Base-by-base conservation (phyloP, 208 protist species). In the Acanthamoeba lenticulata region DNA sequence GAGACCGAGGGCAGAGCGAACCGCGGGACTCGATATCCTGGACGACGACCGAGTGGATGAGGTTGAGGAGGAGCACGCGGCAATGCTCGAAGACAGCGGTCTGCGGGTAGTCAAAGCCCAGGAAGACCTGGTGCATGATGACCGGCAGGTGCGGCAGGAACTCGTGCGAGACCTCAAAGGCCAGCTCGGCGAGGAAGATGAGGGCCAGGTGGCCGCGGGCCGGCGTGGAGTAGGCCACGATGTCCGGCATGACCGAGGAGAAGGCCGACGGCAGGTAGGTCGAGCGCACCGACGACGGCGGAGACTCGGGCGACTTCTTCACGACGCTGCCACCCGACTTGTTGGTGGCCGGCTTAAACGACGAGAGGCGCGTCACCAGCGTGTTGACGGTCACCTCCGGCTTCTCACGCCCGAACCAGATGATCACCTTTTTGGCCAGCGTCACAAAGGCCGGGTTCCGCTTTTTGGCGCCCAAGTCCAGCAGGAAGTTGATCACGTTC, bases 171-270 rank as follows among this genome's bases (percentile, higher is more conserved):
- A 91, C 42, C 57, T 91, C 85, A 29, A 91, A 91, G 9, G 85
- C 85, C 9, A 91, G 85, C 36, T 91, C 85, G 24, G 85, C 85
- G 5, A 91, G 85, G 85, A 91, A 91, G 55, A 91, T 91, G n/a
- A 91, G 57, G 15, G 85, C 85, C 5, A 91, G 55, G 24, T 91
- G 85, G 21, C 85, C 85, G 36, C 85, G 85, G 1, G 85, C 47
- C 9, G 85, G 85, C 2, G 57, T 72, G 3, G 55, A 60, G n/a
- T 91, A 91, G 34, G 11, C 34, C 49, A 72, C 52, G 55, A n/a
- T 52, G 55, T 91, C 85, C 17, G 85, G 32, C 85, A 91, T 91
- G 21, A 91, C 32, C 13, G 85, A 38, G 5, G 44, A 38, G 36
- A 91, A 91, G 29, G 36, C 55, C 27, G 85, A 91, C 36, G 45